Base-by-base conservation (phyloP, 2,329 filamentous ascomycete genomes). In the Calonectria montana region DNA sequence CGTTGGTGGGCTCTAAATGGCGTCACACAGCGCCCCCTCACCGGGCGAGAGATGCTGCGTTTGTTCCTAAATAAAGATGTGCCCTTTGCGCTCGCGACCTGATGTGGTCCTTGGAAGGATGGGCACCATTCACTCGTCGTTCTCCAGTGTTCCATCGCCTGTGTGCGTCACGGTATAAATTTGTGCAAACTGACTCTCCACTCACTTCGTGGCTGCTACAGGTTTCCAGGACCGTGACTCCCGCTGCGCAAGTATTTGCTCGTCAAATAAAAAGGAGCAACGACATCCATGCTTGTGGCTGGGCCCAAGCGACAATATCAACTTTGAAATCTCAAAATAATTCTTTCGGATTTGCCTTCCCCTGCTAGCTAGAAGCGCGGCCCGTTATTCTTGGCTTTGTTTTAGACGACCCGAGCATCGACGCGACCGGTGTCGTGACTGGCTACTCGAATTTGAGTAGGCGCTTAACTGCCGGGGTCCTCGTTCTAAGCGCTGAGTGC, bases 111-210 rank as follows among this genome's bases (percentile, higher is more conserved):
- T 77, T 80, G 76, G 73, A 72, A 73, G 70, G 75, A 70, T 71
- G 78, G 78, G 74, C 77, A 78, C 73, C 74, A 74, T 69, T 78
- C 72, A 73, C 59, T 67, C 67, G 50, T 76, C 77, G 71, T 69
- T 80, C 75, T 73, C 67, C 25, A 75, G 77, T 77, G 78, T 79
- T 75, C 75, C 76, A 76, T 77, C 78, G 76, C 71, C 67, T 76
- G 21, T 47, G 69, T 74, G 77, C 79, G 73, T 79, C 78, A 80
- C 74, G 71, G 73, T 77, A 76, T 77, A 77, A 76, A 71, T 74
- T 65, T 57, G 53, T 57, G 59, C 71, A 64, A 67, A 67, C 71
- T 53, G 68, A 73, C 69, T 73, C 71, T 74, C 76, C 78, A 80
- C 78, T 80, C 71, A 75, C 67, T 80, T 81, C 77, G 78, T 39